Conservation (phyloP, 1,284 basidiomycete species). For the Irpex sp. region DNA sequence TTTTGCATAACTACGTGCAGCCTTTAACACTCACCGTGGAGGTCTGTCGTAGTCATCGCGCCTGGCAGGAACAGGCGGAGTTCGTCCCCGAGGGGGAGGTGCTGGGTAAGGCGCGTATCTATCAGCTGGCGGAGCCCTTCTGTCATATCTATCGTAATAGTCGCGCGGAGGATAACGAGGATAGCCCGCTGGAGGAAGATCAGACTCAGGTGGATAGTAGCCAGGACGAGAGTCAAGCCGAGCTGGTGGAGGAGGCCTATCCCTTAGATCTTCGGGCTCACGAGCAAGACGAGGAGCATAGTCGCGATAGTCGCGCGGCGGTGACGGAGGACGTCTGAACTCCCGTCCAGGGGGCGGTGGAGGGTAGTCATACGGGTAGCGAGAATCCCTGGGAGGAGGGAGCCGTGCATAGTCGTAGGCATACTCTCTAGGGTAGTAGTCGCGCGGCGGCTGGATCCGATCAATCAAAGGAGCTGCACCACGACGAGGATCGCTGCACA, state of each 20-base stretch:
- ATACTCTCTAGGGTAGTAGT: constrained; percentile 24
- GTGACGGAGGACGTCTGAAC: constrained; percentile 50
- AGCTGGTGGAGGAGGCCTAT: constrained; percentile 41
- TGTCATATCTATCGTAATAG: constrained; percentile 60
- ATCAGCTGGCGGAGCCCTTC: constrained; percentile 41
- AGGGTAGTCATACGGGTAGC: constrained; percentile 52
- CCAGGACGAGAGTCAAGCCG: constrained; percentile 41
- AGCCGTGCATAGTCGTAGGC: constrained; percentile 26
- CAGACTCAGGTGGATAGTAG: constrained; percentile 31
- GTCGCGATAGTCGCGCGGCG: constrained; percentile 67
- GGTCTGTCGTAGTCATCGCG: constrained; percentile 50
- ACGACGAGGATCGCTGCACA: constrained; percentile 27
- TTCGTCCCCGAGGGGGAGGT: constrained; percentile 29
- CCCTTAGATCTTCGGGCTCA: constrained; percentile 58
- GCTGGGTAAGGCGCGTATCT: constrained; percentile 35
- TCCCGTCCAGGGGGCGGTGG: constrained; percentile 50
- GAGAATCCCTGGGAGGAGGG: constrained; percentile 43
- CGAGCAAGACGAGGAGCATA: constrained; percentile 51
- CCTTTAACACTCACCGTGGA: constrained; percentile 38
- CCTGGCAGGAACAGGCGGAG: constrained; percentile 36
- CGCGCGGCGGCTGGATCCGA: constrained; percentile 44
- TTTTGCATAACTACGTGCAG: neutral
- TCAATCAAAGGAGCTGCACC: constrained; percentile 53
- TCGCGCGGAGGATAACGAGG: constrained; percentile 44
- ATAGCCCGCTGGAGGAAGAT: constrained; percentile 30